Evolutionary conservation across 108 stramenopile species (phyloP).

Genomic region (Nitzschia inconspicua): DNA sequence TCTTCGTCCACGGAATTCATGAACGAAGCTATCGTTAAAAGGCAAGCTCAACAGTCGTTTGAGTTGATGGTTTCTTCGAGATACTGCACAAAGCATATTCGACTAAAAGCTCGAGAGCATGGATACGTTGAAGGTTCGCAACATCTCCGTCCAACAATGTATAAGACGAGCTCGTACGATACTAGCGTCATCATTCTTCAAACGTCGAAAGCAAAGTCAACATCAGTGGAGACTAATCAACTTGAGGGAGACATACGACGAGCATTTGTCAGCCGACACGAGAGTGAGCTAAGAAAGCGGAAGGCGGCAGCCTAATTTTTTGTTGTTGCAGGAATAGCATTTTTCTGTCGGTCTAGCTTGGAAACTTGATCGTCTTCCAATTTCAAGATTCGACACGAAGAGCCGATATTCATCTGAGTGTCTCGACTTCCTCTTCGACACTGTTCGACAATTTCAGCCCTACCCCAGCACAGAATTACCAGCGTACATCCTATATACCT

Average conservation of each 20-base stretch:
- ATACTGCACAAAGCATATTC: constrained; percentile 34
- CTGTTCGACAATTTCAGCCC: too few relatives aligned
- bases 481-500: too few relatives aligned
- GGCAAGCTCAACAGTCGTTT: background rate
- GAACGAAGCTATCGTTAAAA: background rate
- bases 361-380: too few relatives aligned
- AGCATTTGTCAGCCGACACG: constrained; percentile 61
- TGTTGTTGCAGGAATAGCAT: too few relatives aligned
- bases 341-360: too few relatives aligned
- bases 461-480: too few relatives aligned
- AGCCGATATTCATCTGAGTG: too few relatives aligned
- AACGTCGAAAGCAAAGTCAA: constrained; percentile 16
- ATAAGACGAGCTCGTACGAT: constrained; percentile 61
- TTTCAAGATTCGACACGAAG: too few relatives aligned
- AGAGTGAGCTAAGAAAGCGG: constrained; percentile 34
- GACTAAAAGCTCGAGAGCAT: constrained; percentile 53
- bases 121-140: constrained; percentile 76
- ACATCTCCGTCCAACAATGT: constrained; percentile 68
- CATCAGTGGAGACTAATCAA: constrained; percentile 6
- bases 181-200: constrained; percentile 68
- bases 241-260: constrained; percentile 43
- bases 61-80: constrained; percentile 3
- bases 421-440: too few relatives aligned
- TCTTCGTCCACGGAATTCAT: background rate
- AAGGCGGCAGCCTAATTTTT: too few relatives aligned